Base-by-base conservation (phyloP, 2,329 filamentous ascomycete genomes). In the Mariannaea sp. region DNA sequence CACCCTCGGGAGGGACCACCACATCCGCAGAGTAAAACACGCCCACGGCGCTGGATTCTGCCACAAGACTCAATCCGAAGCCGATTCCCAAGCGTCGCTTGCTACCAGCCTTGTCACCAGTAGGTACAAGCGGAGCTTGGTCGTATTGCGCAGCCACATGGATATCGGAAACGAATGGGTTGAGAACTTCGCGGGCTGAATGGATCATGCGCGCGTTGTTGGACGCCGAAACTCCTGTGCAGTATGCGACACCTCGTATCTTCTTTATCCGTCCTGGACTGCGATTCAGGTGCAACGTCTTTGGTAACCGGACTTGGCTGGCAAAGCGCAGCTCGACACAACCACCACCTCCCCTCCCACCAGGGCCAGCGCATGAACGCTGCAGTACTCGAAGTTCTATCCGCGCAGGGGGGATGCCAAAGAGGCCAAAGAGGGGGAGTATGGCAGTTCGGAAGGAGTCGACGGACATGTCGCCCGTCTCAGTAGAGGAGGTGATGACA, bases 171-270 rank as follows among this genome's bases (percentile, higher is more conserved):
- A 90, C 87, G 51, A 99, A 81, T 4, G 86, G 80, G 70, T 99
- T 99, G 40, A 99, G 79, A 9, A 99, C 81, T 41, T 91, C 91
- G 63, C 93, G 82, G 9, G 92, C 92, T 2, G 88, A 84, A 67
- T 96, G 90, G 67, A 97, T 99, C 89, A 97, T 95, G 59, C 94
- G 83, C 57, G 88, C 90, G 70, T 97, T 99, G 71, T 97, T 97
- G 43, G 88, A 92, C 0, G 90, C 93, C 9, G 90, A 89, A 1
- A 97, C 92, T 40, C 95, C 94, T 1, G 90, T 92, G 49, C 89
- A 89, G 73, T 97, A 99, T 41, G 94, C 92, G 36, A 99, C 94
- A 54, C 94, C 94, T 51, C 93, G 83, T 61, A 99, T 89, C 63
- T 86, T 85, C 80, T 92, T 93, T 66, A 99, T 88, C 50, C 90